Conservation (phyloP, 2,329 filamentous ascomycete genomes). For the Cladosporium sp. region DNA sequence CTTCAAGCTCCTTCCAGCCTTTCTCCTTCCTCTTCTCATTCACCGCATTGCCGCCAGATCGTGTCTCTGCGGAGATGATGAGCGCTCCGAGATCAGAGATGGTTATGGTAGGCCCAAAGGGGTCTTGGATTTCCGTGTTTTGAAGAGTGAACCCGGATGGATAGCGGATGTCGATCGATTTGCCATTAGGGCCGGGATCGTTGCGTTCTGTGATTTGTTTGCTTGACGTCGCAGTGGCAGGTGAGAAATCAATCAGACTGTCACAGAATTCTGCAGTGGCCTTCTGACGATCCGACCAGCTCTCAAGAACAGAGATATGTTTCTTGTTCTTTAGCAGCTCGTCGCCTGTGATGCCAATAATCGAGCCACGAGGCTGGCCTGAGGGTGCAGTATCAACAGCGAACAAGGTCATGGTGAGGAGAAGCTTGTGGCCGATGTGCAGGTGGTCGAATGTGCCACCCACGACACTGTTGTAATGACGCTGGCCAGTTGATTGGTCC, state of each 20-base stretch:
- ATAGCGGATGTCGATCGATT: slow-evolving; percentile 59
- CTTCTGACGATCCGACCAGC: slow-evolving; percentile 73
- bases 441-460: slow-evolving; percentile 97
- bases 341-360: slow-evolving; percentile 84
- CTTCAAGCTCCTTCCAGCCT: slow-evolving; percentile 72
- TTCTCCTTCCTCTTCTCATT: slow-evolving; percentile 77
- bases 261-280: slow-evolving; percentile 71
- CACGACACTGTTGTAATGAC: slow-evolving; percentile 54
- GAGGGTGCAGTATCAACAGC: slow-evolving; percentile 55
- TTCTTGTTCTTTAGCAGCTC: slow-evolving; percentile 86
- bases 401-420: slow-evolving; percentile 83
- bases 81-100: slow-evolving; percentile 76
- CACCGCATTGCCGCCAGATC: slow-evolving; percentile 77
- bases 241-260: slow-evolving; percentile 57
- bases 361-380: slow-evolving; percentile 37
- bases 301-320: slow-evolving; percentile 75
- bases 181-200: slow-evolving; percentile 50
- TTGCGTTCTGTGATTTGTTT: slow-evolving; percentile 43
- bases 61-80: slow-evolving; percentile 85
- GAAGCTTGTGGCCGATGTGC: slow-evolving; percentile 92
- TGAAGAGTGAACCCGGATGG: slow-evolving; percentile 67
- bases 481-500: slow-evolving; percentile 17
- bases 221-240: slow-evolving; percentile 18
- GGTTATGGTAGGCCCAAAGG: slow-evolving; percentile 87
- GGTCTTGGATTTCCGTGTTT: slow-evolving; percentile 82